Percentiles rank a stretch among this genome's conserved stretches.
These are phyloP conservation scores for Nothophoma quercina DNA, from an alignment of 2,329 filamentous ascomycete species.

Conservation along the genomic window DNA sequence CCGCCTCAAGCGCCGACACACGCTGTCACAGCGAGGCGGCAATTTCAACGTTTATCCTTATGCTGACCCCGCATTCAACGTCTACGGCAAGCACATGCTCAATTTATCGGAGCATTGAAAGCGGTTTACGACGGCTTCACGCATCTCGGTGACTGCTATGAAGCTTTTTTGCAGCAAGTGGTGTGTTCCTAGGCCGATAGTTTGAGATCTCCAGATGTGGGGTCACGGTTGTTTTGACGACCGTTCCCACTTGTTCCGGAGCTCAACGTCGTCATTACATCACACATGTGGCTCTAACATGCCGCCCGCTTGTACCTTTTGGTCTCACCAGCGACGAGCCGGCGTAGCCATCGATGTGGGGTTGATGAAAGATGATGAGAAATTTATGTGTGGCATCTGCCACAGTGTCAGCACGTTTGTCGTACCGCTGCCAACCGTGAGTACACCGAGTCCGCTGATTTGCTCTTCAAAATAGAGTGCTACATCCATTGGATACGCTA, in stretches of 20 bases:
- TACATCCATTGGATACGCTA: conserved; percentile 23
- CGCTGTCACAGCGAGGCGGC: not conserved
- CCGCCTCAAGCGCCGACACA: not conserved
- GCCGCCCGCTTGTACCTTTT: conserved; percentile 4
- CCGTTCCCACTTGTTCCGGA: conserved; percentile 10
- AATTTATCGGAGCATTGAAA: not conserved
- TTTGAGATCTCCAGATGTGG: conserved; percentile 4
- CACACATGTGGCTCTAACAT: conserved; percentile 4
- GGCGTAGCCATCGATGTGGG: conserved; percentile 1
- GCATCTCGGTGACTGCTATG: not conserved
- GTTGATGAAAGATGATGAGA: conserved; percentile 1
- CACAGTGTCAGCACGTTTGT: conserved; percentile 27
- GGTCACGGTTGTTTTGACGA: conserved; percentile 6
- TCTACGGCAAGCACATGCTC: not conserved
- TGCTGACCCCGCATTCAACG: conserved; percentile 1
- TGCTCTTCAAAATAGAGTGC: conserved; percentile 23
- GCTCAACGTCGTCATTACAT: conserved; percentile 19
- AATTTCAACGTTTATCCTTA: not conserved
- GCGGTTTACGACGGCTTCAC: conserved; percentile 5
- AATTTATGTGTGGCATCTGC: conserved; percentile 1
- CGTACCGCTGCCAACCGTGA: conserved; percentile 36
- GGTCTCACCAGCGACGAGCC: not conserved
- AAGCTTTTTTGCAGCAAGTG: not conserved
- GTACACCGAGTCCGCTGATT: conserved; percentile 32
- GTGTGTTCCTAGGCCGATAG: not conserved